Conservation (phyloP, 1,284 basidiomycete species). For the Ganoderma leucocontextum region DNA sequence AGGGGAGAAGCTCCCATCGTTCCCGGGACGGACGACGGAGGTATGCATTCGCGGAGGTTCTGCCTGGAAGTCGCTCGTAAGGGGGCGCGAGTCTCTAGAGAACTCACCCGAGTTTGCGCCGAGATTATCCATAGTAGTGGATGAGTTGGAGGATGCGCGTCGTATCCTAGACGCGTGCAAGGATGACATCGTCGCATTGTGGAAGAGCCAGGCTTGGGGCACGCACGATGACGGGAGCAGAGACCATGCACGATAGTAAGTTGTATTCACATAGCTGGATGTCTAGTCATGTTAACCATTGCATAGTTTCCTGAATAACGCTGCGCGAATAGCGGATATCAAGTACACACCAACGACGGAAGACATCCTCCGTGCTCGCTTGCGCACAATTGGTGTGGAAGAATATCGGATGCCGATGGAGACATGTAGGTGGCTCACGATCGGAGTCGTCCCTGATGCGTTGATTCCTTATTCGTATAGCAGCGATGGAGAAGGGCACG, state of each 20-base stretch:
- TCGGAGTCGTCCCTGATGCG: not conserved
- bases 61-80: slow-evolving; percentile 54
- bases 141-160: slow-evolving; percentile 51
- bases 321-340: slow-evolving; percentile 55
- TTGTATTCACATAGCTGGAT: slow-evolving; percentile 20
- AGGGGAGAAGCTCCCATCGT: slow-evolving; percentile 23
- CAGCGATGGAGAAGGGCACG: slow-evolving; percentile 46
- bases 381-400: slow-evolving; percentile 71
- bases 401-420: slow-evolving; percentile 67
- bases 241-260: slow-evolving; percentile 66
- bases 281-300: not conserved
- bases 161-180: slow-evolving; percentile 62
- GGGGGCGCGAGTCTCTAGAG: slow-evolving; percentile 12
- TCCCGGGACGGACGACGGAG: slow-evolving; percentile 39
- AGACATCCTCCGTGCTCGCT: slow-evolving; percentile 69
- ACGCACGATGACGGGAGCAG: slow-evolving; percentile 52
- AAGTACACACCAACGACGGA: slow-evolving; percentile 65
- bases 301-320: slow-evolving; percentile 65
- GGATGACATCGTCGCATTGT: slow-evolving; percentile 61
- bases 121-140: slow-evolving; percentile 18
- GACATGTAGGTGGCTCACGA: slow-evolving; percentile 41
- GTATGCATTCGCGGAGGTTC: slow-evolving; percentile 56
- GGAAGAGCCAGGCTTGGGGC: slow-evolving; percentile 54
- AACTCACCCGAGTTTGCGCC: slow-evolving; percentile 12
- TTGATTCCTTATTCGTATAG: slow-evolving; percentile 3